Evolutionary conservation across 306 rosid species (phyloP).

Genomic region (Vicia villosa): DNA sequence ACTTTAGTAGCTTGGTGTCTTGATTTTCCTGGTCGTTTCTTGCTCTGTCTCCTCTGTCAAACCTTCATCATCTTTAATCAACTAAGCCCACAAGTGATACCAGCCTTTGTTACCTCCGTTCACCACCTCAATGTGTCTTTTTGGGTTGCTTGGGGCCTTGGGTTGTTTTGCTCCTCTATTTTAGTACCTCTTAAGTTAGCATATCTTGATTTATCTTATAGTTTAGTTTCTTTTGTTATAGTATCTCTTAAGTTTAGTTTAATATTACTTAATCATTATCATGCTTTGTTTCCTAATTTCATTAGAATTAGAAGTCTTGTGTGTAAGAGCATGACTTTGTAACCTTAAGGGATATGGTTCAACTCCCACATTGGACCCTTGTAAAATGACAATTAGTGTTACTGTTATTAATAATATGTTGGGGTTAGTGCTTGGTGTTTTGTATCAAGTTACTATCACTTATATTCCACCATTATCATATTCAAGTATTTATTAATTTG

Average conservation of each 20-base stretch:
- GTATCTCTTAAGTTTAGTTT: background rate
- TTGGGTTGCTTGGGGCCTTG: background rate
- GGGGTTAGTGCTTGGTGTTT: background rate
- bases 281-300: background rate
- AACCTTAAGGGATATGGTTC: too few species aligned
- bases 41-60: background rate
- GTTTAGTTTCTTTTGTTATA: background rate
- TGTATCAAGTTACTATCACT: background rate
- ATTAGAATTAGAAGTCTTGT: background rate
- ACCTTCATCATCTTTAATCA: background rate
- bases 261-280: background rate
- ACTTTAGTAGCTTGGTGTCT: background rate
- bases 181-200: too few species aligned
- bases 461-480: background rate
- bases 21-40: background rate
- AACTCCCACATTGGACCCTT: too few species aligned
- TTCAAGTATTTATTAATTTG: background rate
- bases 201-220: background rate
- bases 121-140: background rate
- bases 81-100: conserved; percentile 1
- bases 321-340: too few species aligned
- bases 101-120: background rate
- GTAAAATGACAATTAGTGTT: too few species aligned
- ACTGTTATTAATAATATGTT: background rate
- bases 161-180: background rate